These are phyloP conservation scores for Acacia acuminata DNA, from an alignment of 306 rosid genomes.

Conservation along the genomic window DNA sequence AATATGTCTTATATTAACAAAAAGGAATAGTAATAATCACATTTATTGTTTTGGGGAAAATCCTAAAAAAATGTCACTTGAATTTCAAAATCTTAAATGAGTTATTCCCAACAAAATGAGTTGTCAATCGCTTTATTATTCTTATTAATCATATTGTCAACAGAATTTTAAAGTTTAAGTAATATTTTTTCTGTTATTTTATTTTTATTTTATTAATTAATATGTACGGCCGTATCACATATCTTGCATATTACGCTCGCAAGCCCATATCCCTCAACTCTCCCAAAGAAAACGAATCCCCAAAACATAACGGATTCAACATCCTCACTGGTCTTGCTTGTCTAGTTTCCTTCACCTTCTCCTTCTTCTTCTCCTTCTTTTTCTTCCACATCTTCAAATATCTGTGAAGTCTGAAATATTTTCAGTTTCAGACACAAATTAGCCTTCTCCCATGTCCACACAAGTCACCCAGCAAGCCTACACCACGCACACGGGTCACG, in stretches of 20 bases:
- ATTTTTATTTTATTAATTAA: too few species aligned
- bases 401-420: background rate
- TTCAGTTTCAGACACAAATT: background rate
- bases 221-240: too few species aligned
- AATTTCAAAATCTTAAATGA: too few species aligned
- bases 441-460: slow-evolving; percentile 48
- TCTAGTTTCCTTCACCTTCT: background rate
- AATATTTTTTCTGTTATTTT: too few species aligned
- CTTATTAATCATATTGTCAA: too few species aligned
- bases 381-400: background rate
- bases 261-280: background rate
- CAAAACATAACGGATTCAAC: background rate
- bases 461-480: slow-evolving; percentile 51
- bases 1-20: too few species aligned
- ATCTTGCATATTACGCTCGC: background rate
- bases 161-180: too few species aligned
- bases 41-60: too few species aligned
- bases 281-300: background rate
- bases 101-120: too few species aligned
- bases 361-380: background rate
- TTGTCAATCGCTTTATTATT: too few species aligned
- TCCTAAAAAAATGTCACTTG: too few species aligned
- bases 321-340: background rate
- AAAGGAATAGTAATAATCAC: too few species aligned
- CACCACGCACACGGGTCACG: slow-evolving; percentile 57